A percentile compares a stretch with the other conserved stretches of the same genome.
Evolutionary conservation across 441 rosid genomes (phyloP).

Genomic region (Metrosideros polymorpha): DNA sequence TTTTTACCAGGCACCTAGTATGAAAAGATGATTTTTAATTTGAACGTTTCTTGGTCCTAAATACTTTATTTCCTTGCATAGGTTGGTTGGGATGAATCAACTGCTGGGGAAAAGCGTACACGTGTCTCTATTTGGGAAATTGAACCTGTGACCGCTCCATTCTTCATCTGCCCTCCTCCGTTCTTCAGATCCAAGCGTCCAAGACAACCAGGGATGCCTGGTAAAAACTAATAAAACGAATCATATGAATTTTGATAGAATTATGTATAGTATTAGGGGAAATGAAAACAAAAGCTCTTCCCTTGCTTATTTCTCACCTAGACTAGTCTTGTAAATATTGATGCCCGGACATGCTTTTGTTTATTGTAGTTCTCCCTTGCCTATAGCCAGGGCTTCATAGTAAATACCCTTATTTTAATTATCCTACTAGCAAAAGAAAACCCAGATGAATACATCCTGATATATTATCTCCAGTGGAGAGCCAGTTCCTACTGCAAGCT

Average conservation of each 20-base stretch:
- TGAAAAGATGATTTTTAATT: neutral
- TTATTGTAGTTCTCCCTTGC: neutral
- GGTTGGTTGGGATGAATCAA: conserved; percentile 99
- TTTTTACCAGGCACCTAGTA: neutral
- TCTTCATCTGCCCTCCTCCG: conserved; percentile 88
- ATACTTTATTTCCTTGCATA: conserved; percentile 13
- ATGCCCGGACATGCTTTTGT: neutral
- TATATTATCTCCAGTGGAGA: neutral
- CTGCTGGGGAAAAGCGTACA: conserved; percentile 70
- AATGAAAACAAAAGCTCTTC: neutral
- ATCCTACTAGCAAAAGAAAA: neutral
- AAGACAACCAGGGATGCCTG: conserved; percentile 80
- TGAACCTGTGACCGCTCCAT: conserved; percentile 90
- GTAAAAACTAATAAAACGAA: conserved; percentile 12
- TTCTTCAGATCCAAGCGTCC: conserved; percentile 74
- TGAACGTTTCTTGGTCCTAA: neutral
- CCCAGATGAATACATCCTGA: neutral
- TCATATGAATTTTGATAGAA: neutral
- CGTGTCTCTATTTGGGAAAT: conserved; percentile 97
- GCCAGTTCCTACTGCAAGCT: neutral
- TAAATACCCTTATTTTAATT: neutral
- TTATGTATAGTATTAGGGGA: neutral
- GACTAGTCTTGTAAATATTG: neutral
- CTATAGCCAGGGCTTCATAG: neutral
- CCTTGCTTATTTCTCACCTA: neutral